phyloP scores from a whole-genome alignment of 768 basidiomycete species.

The Macrolepiota fuliginosa region DNA sequence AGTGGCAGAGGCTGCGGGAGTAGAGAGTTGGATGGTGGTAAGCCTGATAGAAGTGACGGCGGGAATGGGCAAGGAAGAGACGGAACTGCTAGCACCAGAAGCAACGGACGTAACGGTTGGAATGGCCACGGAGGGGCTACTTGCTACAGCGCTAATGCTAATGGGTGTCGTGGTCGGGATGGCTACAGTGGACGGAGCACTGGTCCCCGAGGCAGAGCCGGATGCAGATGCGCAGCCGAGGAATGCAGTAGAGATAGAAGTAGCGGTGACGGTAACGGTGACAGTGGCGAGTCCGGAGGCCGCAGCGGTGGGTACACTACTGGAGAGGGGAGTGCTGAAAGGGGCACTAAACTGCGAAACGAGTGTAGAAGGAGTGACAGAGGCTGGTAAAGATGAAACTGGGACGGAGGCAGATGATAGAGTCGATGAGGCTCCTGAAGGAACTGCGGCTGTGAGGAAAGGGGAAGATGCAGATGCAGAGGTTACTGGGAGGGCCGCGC shows the following conservation, averaged over 20 bases:
- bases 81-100: conserved; percentile 5
- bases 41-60: not conserved
- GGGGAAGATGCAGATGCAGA: not conserved
- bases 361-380: conserved; percentile 16
- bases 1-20: conserved; percentile 1
- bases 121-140: too few relatives aligned
- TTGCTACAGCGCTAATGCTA: not conserved
- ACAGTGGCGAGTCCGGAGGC: conserved; percentile 33
- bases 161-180: conserved; percentile 4
- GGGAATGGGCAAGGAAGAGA: not conserved
- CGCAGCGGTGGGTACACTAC: not conserved
- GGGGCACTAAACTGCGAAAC: not conserved
- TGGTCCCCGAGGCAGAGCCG: not conserved
- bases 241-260: conserved; percentile 12
- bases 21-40: conserved; percentile 2
- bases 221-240: not conserved
- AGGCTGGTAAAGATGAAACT: conserved; percentile 9
- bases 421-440: not conserved
- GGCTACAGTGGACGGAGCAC: not conserved
- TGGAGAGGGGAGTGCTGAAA: not conserved
- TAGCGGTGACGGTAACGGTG: conserved; percentile 22
- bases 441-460: conserved; percentile 11
- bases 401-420: conserved; percentile 12
- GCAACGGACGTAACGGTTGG: not conserved
- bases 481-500: conserved; percentile 1